These are phyloP conservation scores for Colletotrichum higginsianum DNA, from an alignment of 2,329 filamentous ascomycete genomes.

Conservation along the genomic window DNA sequence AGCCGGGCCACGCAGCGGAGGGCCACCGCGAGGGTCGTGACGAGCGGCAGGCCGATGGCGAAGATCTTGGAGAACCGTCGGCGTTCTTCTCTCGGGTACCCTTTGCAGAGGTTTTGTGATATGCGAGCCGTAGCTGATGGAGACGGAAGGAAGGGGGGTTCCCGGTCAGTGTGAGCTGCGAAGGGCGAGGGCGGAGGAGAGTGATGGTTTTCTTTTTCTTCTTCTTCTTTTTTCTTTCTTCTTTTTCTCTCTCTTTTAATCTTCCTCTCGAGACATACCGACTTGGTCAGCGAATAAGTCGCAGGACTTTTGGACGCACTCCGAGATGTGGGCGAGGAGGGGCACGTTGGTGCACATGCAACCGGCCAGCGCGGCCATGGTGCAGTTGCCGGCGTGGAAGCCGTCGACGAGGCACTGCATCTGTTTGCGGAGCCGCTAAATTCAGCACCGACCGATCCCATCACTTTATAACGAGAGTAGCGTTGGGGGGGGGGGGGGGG, in stretches of 20 bases:
- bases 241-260: too few species aligned
- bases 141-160: too few species aligned
- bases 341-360: constrained; percentile 37
- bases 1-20: constrained; percentile 32
- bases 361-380: constrained; percentile 10
- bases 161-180: neutral
- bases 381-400: constrained; percentile 28
- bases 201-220: too few species aligned
- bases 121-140: constrained; percentile 9
- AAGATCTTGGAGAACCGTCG: constrained; percentile 14
- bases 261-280: constrained; percentile 1
- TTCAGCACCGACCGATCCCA: neutral
- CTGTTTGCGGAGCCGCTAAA: neutral
- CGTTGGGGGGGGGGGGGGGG: too few species aligned
- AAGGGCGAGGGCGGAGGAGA: too few species aligned
- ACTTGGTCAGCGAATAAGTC: constrained; percentile 19
- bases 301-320: constrained; percentile 38
- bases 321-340: constrained; percentile 30
- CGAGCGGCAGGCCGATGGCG: constrained; percentile 14
- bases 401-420: constrained; percentile 33
- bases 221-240: too few species aligned
- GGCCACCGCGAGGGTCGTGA: constrained; percentile 21
- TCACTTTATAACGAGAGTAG: neutral
- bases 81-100: constrained; percentile 17
- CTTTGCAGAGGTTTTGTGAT: constrained; percentile 22